Base-by-base conservation (phyloP, 805 yeast species). In the Kazachstania martiniae region DNA sequence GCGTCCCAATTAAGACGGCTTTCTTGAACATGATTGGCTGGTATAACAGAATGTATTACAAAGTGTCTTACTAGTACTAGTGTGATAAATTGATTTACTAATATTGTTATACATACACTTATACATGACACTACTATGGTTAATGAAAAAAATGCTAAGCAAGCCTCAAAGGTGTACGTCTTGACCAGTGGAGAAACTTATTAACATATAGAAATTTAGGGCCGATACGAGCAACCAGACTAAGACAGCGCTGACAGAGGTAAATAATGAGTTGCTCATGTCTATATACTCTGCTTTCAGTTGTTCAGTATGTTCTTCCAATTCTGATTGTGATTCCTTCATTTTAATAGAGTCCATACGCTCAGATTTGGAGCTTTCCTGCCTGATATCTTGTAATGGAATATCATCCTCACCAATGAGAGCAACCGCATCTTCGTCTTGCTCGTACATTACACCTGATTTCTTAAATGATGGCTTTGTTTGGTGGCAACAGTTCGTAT, bases 181-280 rank as follows among this genome's bases (percentile, higher is more conserved):
- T 40, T 65, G 56, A 10, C 73, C 72, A 18, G 55, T 42, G 5
- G 72, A 65, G 25, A 72, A 61, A 35, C 70, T 63, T 13, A 68
- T 57, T 28, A 74, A 46, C 40, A 74, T 52, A 49, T 79, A 86
- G 31, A 80, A 66, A 51, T 87, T 87, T 44, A 85, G 63, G 12
- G 66, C 66, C 1, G 80, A 61, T 21, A 87, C 72, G 32, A 77
- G 68, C 1, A 72, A 39, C 91, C 95, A 86, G 4, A 86, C 69
- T 1, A 63, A 15, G 1, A 72, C 51, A 0, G 81, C 82, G 1
- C 68, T 32, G 0, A 64, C 36, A 1, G 74, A 71, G 27, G 75
- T 67, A 10, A 71, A 32, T 56, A 63, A 58, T 13, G 62, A 49
- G 38, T 65, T 65, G 27, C 65, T 60, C 65, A 65, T 62, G 36